A percentile compares a stretch with the other conserved stretches of the same genome.
Conservation (phyloP, 257 asterid genomes). For the Echium plantagineum region DNA sequence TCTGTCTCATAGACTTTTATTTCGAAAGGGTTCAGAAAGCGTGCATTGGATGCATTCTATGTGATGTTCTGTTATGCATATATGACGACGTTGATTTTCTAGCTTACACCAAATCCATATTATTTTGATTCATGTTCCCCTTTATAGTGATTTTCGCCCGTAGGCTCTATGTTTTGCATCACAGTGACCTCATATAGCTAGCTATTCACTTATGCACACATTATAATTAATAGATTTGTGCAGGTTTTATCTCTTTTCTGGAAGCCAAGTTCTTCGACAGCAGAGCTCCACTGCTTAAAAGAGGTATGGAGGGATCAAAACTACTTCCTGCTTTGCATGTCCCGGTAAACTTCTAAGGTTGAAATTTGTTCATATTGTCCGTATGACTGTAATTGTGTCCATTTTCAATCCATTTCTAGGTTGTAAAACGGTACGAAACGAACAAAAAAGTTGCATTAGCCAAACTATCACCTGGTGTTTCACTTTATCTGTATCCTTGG, state of each 20-base stretch:
- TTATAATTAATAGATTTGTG: slow-evolving; percentile 1
- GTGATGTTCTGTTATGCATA: too few species aligned
- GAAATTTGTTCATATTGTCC: neutral
- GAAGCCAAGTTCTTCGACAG: slow-evolving; percentile 18
- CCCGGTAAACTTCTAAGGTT: neutral
- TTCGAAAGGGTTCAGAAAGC: neutral
- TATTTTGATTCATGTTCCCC: neutral
- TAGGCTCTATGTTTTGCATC: neutral
- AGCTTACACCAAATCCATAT: neutral
- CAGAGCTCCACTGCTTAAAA: slow-evolving; percentile 14
- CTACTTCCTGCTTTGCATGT: neutral
- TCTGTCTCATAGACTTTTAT: neutral
- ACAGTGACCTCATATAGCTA: neutral
- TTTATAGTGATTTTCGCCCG: neutral
- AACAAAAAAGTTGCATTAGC: slow-evolving; percentile 20
- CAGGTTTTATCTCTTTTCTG: slow-evolving; percentile 22
- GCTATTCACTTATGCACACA: neutral
- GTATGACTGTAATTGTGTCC: neutral
- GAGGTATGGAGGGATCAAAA: slow-evolving; percentile 8
- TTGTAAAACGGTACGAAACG: slow-evolving; percentile 9
- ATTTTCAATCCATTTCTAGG: slow-evolving; percentile 9
- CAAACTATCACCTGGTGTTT: slow-evolving; percentile 11
- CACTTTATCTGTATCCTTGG: slow-evolving; percentile 20
- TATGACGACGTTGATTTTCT: too few species aligned
- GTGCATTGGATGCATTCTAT: neutral